These are phyloP conservation scores for Butyriboletus loyo DNA, from an alignment of 768 basidiomycete species.

Conservation along the genomic window DNA sequence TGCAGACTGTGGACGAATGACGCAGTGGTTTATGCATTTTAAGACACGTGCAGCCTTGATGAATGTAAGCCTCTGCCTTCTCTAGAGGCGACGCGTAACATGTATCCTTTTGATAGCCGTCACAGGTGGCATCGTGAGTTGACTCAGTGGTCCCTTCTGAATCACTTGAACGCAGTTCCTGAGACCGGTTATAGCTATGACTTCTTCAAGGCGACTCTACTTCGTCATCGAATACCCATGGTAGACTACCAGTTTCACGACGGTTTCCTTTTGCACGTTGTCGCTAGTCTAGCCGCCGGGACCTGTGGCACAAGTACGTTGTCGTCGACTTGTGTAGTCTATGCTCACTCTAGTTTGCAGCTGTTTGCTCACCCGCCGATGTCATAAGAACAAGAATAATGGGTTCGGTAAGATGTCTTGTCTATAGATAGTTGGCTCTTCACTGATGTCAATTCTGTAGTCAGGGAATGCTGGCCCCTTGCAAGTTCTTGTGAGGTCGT, in stretches of 20 bases:
- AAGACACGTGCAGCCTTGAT: constrained; percentile 66
- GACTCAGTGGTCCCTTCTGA: background rate
- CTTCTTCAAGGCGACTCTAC: constrained; percentile 62
- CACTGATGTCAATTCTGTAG: constrained; percentile 33
- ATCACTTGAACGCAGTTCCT: background rate
- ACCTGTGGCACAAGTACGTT: constrained; percentile 73
- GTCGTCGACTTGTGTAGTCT: background rate
- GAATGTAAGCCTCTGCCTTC: constrained; percentile 51
- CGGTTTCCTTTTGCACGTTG: constrained; percentile 61
- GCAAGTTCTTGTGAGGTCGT: constrained; percentile 54
- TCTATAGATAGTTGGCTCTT: background rate
- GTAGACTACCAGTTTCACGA: constrained; percentile 62
- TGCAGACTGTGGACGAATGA: background rate
- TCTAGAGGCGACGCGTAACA: constrained; percentile 1
- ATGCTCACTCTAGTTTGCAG: constrained; percentile 34
- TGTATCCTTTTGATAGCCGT: constrained; percentile 43
- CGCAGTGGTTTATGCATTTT: background rate
- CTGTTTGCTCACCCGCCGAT: constrained; percentile 76
- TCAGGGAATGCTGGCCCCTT: constrained; percentile 47
- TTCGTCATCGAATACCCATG: constrained; percentile 51
- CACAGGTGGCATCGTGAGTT: constrained; percentile 82
- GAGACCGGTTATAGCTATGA: constrained; percentile 54
- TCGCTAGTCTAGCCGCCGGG: constrained; percentile 67
- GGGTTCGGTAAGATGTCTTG: constrained; percentile 54
- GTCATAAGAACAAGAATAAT: constrained; percentile 75